Evolutionary conservation across 169 alveolate genomes (phyloP).

Genomic region (Theileria parva): DNA sequence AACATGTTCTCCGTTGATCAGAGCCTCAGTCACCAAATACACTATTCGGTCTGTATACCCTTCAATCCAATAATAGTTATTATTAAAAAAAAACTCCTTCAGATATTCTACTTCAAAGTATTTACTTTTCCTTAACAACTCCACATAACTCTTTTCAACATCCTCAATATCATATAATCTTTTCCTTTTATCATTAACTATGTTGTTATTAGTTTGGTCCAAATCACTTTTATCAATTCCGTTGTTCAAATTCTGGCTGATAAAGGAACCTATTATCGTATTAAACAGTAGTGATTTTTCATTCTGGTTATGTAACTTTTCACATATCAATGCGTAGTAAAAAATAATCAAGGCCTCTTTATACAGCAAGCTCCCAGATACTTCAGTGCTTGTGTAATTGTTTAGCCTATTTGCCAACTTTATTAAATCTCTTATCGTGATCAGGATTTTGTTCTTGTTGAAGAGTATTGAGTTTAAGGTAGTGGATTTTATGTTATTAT

Average conservation of each 20-base stretch:
- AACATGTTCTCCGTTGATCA: constrained; percentile 93
- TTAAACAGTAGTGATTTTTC: constrained; percentile 64
- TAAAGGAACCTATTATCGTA: constrained; percentile 23
- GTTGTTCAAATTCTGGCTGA: constrained; percentile 1
- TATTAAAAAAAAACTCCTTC: constrained; percentile 25
- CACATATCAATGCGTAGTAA: constrained; percentile 93
- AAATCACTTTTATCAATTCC: background rate
- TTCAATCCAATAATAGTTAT: constrained; percentile 67
- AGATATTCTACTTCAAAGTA: background rate
- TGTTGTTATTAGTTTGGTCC: constrained; percentile 14
- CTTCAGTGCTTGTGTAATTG: background rate
- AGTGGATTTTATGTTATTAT: constrained; percentile 82
- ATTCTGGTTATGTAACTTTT: constrained; percentile 85
- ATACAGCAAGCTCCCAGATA: background rate
- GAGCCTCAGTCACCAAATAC: constrained; percentile 89
- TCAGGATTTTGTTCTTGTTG: constrained; percentile 69
- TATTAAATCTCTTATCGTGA: constrained; percentile 98
- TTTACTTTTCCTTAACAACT: background rate
- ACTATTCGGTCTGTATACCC: constrained; percentile 80
- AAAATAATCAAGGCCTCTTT: constrained; percentile 44
- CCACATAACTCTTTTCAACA: constrained; percentile 4
- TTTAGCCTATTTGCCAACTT: constrained; percentile 94
- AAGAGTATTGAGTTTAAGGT: constrained; percentile 58
- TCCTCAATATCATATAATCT: background rate
- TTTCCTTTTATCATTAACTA: constrained; percentile 12